phyloP scores from a whole-genome alignment of 2,329 filamentous ascomycete species.

The Magnaporthiopsis rhizophila region DNA sequence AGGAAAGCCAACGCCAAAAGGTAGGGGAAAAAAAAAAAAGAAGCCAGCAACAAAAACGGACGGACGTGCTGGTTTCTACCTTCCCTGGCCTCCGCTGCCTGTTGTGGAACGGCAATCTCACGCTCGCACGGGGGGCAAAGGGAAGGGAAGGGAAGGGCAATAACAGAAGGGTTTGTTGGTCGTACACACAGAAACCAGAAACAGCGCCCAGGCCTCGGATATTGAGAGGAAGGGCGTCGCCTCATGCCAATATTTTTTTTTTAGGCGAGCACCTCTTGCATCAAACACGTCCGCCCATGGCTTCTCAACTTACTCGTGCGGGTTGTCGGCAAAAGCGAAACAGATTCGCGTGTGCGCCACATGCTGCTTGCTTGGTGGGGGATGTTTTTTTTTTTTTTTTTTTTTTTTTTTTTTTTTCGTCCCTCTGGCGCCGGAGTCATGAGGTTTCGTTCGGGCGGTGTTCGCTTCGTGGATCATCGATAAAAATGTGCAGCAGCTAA shows the following conservation, averaged over 20 bases:
- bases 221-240: too few relatives aligned
- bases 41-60: not conserved
- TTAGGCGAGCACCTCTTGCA: not conserved
- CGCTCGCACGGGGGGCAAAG: not conserved
- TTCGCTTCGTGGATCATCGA: not conserved
- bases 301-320: not conserved
- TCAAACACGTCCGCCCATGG: not conserved
- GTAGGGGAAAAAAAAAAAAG: not conserved
- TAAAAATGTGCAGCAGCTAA: not conserved
- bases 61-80: not conserved
- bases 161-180: not conserved
- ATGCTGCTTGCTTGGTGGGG: not conserved
- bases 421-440: not conserved
- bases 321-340: not conserved
- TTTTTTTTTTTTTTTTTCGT: not conserved
- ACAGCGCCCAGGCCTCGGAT: too few relatives aligned
- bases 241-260: not conserved
- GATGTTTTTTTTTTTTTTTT: not conserved
- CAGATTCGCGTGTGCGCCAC: not conserved
- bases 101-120: not conserved
- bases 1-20: not conserved
- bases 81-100: not conserved
- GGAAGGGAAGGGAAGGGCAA: not conserved
- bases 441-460: too few relatives aligned
- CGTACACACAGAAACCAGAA: not conserved